These are phyloP conservation scores for Babjeviella inositovora DNA, from an alignment of 805 yeast species.

Conservation along the genomic window DNA sequence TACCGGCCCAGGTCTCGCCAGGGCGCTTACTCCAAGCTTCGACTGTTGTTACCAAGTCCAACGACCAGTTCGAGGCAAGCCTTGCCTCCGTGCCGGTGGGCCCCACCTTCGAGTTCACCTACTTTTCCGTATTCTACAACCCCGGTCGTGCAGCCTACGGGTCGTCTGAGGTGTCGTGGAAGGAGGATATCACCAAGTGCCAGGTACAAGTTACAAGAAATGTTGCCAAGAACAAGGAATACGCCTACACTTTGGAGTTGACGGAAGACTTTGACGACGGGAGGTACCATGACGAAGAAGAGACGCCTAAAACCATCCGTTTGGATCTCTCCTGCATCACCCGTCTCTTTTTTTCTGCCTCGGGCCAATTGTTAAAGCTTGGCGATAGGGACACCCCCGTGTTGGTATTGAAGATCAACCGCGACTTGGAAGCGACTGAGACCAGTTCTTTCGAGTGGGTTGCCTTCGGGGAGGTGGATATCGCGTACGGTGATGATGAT, in stretches of 20 bases:
- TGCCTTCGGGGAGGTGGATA: conserved; percentile 27
- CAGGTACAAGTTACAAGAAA: conserved; percentile 15
- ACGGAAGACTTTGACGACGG: conserved; percentile 53
- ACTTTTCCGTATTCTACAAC: conserved; percentile 49
- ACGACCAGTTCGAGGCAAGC: conserved; percentile 9
- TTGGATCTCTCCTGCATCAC: conserved; percentile 23
- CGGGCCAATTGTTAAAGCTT: conserved; percentile 46
- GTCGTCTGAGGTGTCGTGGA: conserved; percentile 41
- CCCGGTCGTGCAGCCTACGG: conserved; percentile 19
- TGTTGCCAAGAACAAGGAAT: conserved; percentile 7
- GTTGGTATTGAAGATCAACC: conserved; percentile 35
- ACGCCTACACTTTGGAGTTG: conserved; percentile 26
- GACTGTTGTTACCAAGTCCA: conserved; percentile 20
- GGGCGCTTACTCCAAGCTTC: conserved; percentile 53
- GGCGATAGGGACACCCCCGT: conserved; percentile 55
- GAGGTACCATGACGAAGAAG: conserved; percentile 49
- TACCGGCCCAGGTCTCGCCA: conserved; percentile 42
- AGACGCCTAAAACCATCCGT: conserved; percentile 13
- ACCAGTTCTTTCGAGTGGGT: conserved; percentile 33
- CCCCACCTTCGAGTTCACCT: conserved; percentile 37
- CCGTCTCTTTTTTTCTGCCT: conserved; percentile 50
- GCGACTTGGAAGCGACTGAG: too few species aligned
- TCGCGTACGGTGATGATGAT: conserved; percentile 7
- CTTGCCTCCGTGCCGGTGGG: conserved; percentile 25
- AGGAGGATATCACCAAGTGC: conserved; percentile 51